These are phyloP conservation scores for Hysterium pulicare DNA, from an alignment of 2,329 filamentous ascomycete species.

Conservation along the genomic window DNA sequence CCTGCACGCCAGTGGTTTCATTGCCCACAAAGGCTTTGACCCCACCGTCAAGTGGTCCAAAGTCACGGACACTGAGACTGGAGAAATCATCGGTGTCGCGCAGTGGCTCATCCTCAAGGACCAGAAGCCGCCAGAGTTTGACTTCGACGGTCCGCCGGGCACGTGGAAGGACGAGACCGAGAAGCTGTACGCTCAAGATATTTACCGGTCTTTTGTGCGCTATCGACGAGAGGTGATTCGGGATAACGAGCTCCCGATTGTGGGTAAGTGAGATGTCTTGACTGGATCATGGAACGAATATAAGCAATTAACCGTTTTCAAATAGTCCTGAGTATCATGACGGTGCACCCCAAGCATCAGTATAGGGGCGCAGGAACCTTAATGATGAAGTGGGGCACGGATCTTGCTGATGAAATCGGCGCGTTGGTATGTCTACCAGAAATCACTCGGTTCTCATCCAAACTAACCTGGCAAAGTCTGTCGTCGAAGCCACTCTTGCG, in stretches of 20 bases:
- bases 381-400: slow-evolving; percentile 30
- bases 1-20: too few species aligned
- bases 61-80: slow-evolving; percentile 7
- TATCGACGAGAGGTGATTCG: slow-evolving; percentile 1
- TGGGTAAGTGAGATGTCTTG: slow-evolving; percentile 3
- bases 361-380: slow-evolving; percentile 31
- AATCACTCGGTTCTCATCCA: background rate
- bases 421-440: slow-evolving; percentile 3
- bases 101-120: slow-evolving; percentile 5
- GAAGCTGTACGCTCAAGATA: slow-evolving; percentile 6
- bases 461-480: background rate
- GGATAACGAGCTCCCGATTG: slow-evolving; percentile 6
- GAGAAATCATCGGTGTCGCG: slow-evolving; percentile 9
- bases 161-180: slow-evolving; percentile 8
- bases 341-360: slow-evolving; percentile 31
- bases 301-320: background rate
- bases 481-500: background rate
- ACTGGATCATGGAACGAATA: background rate
- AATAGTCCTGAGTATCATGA: slow-evolving; percentile 19
- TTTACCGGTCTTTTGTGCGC: slow-evolving; percentile 2
- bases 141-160: slow-evolving; percentile 7
- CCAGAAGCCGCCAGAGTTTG: slow-evolving; percentile 3
- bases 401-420: slow-evolving; percentile 27
- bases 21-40: too few species aligned
- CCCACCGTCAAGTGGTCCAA: slow-evolving; percentile 9